These are phyloP conservation scores for Quercus phellos DNA, from an alignment of 331 rosid genomes.

Conservation along the genomic window DNA sequence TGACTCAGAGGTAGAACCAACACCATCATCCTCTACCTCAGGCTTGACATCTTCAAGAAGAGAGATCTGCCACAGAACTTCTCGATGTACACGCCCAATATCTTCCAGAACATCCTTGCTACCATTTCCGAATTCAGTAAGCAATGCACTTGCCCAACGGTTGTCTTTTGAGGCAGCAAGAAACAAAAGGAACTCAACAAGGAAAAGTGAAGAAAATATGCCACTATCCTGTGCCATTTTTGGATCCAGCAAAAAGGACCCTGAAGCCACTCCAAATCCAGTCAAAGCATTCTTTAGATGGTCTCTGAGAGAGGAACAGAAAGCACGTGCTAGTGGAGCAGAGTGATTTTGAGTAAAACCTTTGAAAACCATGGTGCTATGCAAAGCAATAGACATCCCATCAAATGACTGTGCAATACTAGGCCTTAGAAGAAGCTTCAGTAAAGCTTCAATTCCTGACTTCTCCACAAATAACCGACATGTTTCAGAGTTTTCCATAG, in stretches of 20 bases:
- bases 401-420: conserved; percentile 85
- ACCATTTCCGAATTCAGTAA: conserved; percentile 83
- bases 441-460: conserved; percentile 82
- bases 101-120: conserved; percentile 88
- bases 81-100: conserved; percentile 80
- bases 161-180: conserved; percentile 98
- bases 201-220: conserved; percentile 68
- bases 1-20: conserved; percentile 59
- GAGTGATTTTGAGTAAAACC: conserved; percentile 97
- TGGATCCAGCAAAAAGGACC: conserved; percentile 68
- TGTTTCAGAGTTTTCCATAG: conserved; percentile 94
- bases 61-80: conserved; percentile 91
- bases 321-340: conserved; percentile 75
- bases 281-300: conserved; percentile 78
- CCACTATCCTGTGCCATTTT: conserved; percentile 60
- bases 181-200: conserved; percentile 89
- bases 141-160: conserved; percentile 90
- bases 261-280: conserved; percentile 58
- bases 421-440: conserved; percentile 75
- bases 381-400: conserved; percentile 96
- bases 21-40: conserved; percentile 56
- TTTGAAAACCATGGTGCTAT: conserved; percentile 98
- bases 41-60: conserved; percentile 78
- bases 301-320: conserved; percentile 75
- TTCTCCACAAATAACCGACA: conserved; percentile 95